Conservation (phyloP, 1,284 basidiomycete species). For the Laetiporus sulphureus region DNA sequence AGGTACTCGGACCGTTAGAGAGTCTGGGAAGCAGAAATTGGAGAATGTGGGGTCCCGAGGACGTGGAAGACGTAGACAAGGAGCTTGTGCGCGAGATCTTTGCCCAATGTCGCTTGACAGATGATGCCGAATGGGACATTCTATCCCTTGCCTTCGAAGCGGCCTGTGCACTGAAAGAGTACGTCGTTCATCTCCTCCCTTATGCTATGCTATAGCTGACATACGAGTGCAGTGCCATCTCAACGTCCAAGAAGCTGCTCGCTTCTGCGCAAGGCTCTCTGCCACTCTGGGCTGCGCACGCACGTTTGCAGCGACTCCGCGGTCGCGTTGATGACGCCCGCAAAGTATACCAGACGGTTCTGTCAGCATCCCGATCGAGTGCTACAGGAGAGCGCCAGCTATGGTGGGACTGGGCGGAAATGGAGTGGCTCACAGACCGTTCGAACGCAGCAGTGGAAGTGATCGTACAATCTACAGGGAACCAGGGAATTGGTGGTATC, state of each 20-base stretch:
- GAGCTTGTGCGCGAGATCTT: constrained; percentile 51
- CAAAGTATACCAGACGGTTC: constrained; percentile 73
- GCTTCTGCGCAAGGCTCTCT: constrained; percentile 60
- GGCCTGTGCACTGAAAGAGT: constrained; percentile 45
- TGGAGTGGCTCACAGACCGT: constrained; percentile 73
- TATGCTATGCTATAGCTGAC: not conserved
- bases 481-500: constrained; percentile 45
- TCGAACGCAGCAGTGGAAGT: constrained; percentile 44
- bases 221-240: constrained; percentile 52
- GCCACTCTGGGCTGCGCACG: constrained; percentile 76
- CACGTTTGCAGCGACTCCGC: constrained; percentile 70
- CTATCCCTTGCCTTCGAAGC: constrained; percentile 65
- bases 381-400: constrained; percentile 40
- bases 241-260: constrained; percentile 68
- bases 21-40: constrained; percentile 28
- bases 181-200: not conserved
- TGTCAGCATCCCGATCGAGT: constrained; percentile 31
- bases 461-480: constrained; percentile 45
- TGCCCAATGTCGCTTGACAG: constrained; percentile 39
- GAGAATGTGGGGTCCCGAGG: constrained; percentile 44
- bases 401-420: constrained; percentile 87
- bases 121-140: constrained; percentile 58
- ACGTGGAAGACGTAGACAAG: constrained; percentile 40
- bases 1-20: constrained; percentile 49
- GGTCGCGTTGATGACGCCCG: constrained; percentile 70